Evolutionary conservation across 2,329 filamentous ascomycete species (phyloP).

Genomic region (Acephala macrosclerotiorum): DNA sequence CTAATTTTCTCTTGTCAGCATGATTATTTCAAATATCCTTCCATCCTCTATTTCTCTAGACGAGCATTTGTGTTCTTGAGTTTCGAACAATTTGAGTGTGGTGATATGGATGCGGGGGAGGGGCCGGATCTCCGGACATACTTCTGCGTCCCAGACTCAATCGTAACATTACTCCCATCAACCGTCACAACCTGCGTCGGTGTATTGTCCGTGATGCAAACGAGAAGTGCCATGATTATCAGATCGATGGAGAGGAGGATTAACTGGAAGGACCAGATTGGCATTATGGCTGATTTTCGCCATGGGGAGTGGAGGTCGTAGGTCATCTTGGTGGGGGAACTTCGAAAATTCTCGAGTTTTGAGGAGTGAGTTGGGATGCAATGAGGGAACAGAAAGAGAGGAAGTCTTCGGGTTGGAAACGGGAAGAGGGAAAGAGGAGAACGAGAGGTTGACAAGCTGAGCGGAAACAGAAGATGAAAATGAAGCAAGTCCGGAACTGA

Average conservation of each 20-base stretch:
- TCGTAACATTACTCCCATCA: not conserved
- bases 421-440: not conserved
- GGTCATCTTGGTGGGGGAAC: not conserved
- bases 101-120: not conserved
- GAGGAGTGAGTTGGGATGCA: not conserved
- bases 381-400: not conserved
- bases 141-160: not conserved
- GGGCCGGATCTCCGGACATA: not conserved
- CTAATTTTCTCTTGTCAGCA: not conserved
- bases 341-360: too few relatives aligned
- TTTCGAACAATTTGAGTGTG: not conserved
- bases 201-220: not conserved
- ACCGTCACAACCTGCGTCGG: not conserved
- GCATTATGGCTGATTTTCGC: conserved; percentile 2
- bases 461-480: not conserved
- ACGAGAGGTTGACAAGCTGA: not conserved
- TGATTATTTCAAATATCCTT: not conserved
- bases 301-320: conserved; percentile 2
- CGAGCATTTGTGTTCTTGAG: not conserved
- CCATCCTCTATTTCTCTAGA: not conserved
- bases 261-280: not conserved
- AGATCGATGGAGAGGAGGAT: not conserved
- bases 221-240: not conserved
- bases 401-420: not conserved
- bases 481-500: not conserved